Evolutionary conservation across 768 basidiomycete species (phyloP).

Genomic region (Auriscalpium microsporum): DNA sequence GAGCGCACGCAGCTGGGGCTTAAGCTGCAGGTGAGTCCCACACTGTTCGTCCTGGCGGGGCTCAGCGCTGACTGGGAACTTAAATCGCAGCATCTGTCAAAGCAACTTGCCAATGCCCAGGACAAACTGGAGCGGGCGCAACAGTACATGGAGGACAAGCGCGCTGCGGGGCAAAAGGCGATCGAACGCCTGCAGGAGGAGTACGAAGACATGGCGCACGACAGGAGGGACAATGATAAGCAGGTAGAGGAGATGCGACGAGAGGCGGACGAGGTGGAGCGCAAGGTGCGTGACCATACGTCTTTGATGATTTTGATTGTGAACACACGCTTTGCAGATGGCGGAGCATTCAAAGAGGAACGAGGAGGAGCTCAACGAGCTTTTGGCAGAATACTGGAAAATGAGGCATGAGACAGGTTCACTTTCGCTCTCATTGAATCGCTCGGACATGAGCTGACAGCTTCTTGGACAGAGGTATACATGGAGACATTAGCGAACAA

Average conservation of each 20-base stretch:
- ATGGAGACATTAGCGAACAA: slow-evolving; percentile 84
- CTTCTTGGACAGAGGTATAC: slow-evolving; percentile 51
- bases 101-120: slow-evolving; percentile 72
- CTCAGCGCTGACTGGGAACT: background rate
- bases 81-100: slow-evolving; percentile 59
- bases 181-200: slow-evolving; percentile 71
- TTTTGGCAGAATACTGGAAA: slow-evolving; percentile 79
- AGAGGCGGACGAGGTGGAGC: slow-evolving; percentile 61
- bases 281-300: slow-evolving; percentile 36
- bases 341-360: slow-evolving; percentile 64
- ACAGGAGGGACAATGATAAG: slow-evolving; percentile 70
- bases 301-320: background rate
- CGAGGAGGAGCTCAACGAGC: slow-evolving; percentile 71
- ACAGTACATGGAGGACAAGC: slow-evolving; percentile 73
- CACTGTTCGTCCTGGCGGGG: background rate
- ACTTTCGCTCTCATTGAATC: slow-evolving; percentile 22
- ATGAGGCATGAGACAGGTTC: slow-evolving; percentile 69
- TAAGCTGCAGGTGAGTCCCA: slow-evolving; percentile 50
- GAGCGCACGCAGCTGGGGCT: slow-evolving; percentile 63
- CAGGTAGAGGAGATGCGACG: slow-evolving; percentile 68
- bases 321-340: slow-evolving; percentile 40
- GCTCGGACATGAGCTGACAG: background rate
- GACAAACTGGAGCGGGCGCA: slow-evolving; percentile 78
- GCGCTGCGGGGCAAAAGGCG: slow-evolving; percentile 58
- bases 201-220: slow-evolving; percentile 70